These are phyloP conservation scores for Chalaropsis thielavioides DNA, from an alignment of 2,329 filamentous ascomycete species.

Conservation along the genomic window DNA sequence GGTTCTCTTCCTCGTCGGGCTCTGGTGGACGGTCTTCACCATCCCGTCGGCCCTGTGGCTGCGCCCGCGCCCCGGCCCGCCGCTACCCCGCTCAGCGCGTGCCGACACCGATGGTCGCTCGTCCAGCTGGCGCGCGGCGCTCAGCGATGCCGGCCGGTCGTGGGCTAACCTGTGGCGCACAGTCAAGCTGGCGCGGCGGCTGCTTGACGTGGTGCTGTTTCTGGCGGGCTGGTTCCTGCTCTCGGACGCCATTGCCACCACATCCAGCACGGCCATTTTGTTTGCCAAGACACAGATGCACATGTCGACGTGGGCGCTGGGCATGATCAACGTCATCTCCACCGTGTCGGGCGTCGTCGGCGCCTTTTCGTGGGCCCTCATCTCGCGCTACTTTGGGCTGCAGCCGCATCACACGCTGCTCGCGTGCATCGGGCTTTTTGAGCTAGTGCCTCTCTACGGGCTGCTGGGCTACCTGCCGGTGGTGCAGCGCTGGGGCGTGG, in stretches of 20 bases:
- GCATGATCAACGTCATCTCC: conserved; percentile 85
- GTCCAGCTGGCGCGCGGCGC: conserved; percentile 19
- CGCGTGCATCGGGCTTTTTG: conserved; percentile 79
- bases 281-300: conserved; percentile 88
- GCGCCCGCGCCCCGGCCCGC: conserved; percentile 75
- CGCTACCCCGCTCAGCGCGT: conserved; percentile 36
- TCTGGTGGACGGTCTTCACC: conserved; percentile 89
- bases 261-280: conserved; percentile 83
- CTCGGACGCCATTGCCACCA: conserved; percentile 86
- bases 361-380: conserved; percentile 74
- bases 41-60: conserved; percentile 81
- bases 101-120: conserved; percentile 23
- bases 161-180: conserved; percentile 82
- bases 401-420: conserved; percentile 78
- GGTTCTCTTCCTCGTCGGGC: conserved; percentile 71
- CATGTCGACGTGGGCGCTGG: conserved; percentile 78
- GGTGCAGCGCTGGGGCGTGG: conserved; percentile 55
- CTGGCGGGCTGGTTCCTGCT: conserved; percentile 87
- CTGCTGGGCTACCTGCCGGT: conserved; percentile 76
- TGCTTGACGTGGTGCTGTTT: conserved; percentile 63
- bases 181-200: conserved; percentile 53
- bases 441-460: conserved; percentile 84
- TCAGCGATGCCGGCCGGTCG: conserved; percentile 63
- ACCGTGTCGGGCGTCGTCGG: conserved; percentile 73
- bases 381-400: conserved; percentile 56